phyloP scores from a whole-genome alignment of 495 filamentous ascomycete species.

The Aspergillus mulundensis region DNA sequence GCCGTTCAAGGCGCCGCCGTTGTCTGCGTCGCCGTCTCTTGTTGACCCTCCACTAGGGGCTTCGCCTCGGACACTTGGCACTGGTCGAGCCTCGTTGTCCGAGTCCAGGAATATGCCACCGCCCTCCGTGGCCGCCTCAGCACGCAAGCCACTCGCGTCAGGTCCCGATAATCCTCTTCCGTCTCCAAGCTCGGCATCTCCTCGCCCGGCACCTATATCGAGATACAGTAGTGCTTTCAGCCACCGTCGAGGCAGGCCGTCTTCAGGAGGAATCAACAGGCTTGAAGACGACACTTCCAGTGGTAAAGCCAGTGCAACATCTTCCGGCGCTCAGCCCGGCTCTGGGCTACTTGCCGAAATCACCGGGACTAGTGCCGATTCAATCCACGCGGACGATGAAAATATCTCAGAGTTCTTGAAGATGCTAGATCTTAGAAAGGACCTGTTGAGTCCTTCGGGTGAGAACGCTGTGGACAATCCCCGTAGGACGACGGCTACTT shows the following conservation, averaged over 20 bases:
- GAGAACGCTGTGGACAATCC: constrained; percentile 53
- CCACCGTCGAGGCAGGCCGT: constrained; percentile 71
- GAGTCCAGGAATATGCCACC: constrained; percentile 61
- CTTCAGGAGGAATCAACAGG: constrained; percentile 65
- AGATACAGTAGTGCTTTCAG: constrained; percentile 83
- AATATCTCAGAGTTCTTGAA: constrained; percentile 91
- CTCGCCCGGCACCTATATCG: constrained; percentile 65
- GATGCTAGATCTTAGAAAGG: constrained; percentile 74
- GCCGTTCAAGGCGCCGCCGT: constrained; percentile 90
- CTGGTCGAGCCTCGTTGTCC: constrained; percentile 49
- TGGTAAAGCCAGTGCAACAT: constrained; percentile 79
- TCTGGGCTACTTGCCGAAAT: constrained; percentile 78
- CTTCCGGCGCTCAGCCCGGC: constrained; percentile 77
- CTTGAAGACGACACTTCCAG: constrained; percentile 87
- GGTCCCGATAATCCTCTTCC: constrained; percentile 54
- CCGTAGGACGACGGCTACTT: constrained; percentile 53
- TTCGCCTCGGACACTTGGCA: constrained; percentile 58
- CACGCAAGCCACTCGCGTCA: constrained; percentile 39
- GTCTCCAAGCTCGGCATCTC: constrained; percentile 64
- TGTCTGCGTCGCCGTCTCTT: constrained; percentile 81
- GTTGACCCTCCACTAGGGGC: constrained; percentile 46
- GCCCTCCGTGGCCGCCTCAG: constrained; percentile 45
- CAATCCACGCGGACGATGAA: constrained; percentile 80
- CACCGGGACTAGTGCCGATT: constrained; percentile 69
- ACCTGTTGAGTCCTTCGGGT: constrained; percentile 62